Conservation (phyloP, 306 rosid genomes). For the Vigna reflexopilosa region DNA sequence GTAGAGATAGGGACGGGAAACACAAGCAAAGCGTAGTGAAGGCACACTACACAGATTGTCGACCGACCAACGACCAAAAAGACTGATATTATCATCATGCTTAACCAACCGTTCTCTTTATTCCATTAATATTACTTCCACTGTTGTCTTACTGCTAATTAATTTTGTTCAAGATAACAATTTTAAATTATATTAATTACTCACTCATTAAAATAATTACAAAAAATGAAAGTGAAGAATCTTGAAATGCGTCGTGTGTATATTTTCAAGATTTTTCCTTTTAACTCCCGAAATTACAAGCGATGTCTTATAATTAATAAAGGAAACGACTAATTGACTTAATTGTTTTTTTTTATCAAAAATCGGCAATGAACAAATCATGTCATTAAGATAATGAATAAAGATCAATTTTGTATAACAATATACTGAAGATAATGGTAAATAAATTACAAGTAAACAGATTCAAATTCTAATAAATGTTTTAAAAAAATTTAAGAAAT, state of each 20-base stretch:
- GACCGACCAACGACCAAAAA: conserved; percentile 88
- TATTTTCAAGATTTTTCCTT: no score
- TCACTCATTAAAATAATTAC: no score
- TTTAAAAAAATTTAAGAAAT: background rate
- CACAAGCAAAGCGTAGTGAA: conserved; percentile 68
- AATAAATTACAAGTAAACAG: background rate
- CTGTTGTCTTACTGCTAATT: background rate
- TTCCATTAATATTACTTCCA: background rate
- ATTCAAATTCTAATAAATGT: background rate
- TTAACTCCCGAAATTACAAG: no score
- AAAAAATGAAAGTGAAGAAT: no score
- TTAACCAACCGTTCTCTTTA: conserved; percentile 46
- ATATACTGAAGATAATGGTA: background rate
- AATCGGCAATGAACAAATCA: background rate
- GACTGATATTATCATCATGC: conserved; percentile 73
- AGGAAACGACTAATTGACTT: background rate
- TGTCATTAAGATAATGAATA: background rate
- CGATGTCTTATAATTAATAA: background rate
- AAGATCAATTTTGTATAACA: background rate
- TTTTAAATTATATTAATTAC: no score
- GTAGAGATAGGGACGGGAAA: conserved; percentile 51
- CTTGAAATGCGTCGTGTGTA: no score
- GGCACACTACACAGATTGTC: conserved; percentile 79
- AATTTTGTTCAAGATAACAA: background rate
- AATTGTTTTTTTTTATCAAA: background rate